phyloP scores from a whole-genome alignment of 2,329 filamentous ascomycete genomes.

The Epichloe glyceriae region DNA sequence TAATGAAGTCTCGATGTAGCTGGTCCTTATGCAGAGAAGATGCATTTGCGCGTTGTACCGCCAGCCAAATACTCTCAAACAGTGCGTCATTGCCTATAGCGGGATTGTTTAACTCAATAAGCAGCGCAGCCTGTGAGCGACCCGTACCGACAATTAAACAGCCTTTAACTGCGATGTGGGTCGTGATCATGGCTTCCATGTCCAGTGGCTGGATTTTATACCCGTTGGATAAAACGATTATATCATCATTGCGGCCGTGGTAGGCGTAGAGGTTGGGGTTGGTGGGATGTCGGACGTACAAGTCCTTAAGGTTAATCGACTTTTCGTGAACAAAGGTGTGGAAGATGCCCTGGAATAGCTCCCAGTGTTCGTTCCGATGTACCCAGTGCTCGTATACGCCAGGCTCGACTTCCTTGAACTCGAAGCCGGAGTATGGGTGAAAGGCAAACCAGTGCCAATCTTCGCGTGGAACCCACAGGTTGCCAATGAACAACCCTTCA shows the following conservation, averaged over 20 bases:
- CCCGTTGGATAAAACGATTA: slow-evolving; percentile 18
- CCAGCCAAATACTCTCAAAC: slow-evolving; percentile 31
- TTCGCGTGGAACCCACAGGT: slow-evolving; percentile 13
- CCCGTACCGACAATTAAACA: slow-evolving; percentile 16
- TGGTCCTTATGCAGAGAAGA: slow-evolving; percentile 26
- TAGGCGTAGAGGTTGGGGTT: slow-evolving; percentile 18
- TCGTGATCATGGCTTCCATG: slow-evolving; percentile 15
- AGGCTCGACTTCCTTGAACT: slow-evolving; percentile 19
- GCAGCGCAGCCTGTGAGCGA: slow-evolving; percentile 15
- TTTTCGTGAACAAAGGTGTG: slow-evolving; percentile 18
- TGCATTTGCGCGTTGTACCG: slow-evolving; percentile 29
- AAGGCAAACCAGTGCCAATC: slow-evolving; percentile 22
- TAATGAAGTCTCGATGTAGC: slow-evolving; percentile 28
- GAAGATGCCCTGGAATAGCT: slow-evolving; percentile 20
- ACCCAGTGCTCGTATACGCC: slow-evolving; percentile 21
- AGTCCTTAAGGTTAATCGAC: slow-evolving; percentile 17
- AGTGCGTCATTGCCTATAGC: slow-evolving; percentile 10
- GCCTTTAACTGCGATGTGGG: slow-evolving; percentile 14
- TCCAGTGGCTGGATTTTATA: slow-evolving; percentile 20
- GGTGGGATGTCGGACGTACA: slow-evolving; percentile 15
- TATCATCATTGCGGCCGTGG: slow-evolving; percentile 17
- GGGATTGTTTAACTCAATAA: slow-evolving; percentile 16
- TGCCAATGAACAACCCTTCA: slow-evolving; percentile 22
- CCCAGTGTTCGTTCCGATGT: slow-evolving; percentile 17
- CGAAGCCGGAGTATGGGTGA: slow-evolving; percentile 21